Conservation (phyloP, 73 alveolate genomes). For the Paramecium pentaurelia region DNA sequence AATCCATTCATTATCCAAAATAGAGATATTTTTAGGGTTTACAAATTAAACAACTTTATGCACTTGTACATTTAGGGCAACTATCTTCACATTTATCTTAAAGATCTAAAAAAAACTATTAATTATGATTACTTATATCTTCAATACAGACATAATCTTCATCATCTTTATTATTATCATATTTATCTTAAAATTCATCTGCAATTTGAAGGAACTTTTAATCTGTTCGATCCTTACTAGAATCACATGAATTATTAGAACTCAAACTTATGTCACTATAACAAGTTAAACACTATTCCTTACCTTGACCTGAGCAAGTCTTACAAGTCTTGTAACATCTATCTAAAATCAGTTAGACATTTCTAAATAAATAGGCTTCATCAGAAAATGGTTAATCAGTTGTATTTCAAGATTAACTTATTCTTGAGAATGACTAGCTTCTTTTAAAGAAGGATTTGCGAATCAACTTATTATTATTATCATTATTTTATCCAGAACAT, state of each 20-base stretch:
- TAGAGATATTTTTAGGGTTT: too few relatives aligned
- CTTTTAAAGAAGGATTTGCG: not conserved
- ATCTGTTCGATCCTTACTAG: not conserved
- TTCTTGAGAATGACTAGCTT: not conserved
- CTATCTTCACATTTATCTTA: too few relatives aligned
- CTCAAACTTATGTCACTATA: not conserved
- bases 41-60: too few relatives aligned
- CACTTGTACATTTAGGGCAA: too few relatives aligned
- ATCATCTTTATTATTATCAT: not conserved
- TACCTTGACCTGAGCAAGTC: not conserved
- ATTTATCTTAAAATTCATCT: not conserved
- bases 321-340: not conserved
- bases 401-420: not conserved
- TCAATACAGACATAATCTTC: not conserved
- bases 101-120: too few relatives aligned
- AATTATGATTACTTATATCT: not conserved
- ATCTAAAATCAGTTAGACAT: not conserved
- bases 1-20: too few relatives aligned
- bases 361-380: not conserved
- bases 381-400: not conserved
- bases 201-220: not conserved
- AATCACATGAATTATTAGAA: not conserved
- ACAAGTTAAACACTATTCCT: not conserved
- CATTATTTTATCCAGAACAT: not conserved
- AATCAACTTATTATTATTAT: not conserved